phyloP scores from a whole-genome alignment of 2,329 filamentous ascomycete species.

The Akanthomyces uredinophilus region DNA sequence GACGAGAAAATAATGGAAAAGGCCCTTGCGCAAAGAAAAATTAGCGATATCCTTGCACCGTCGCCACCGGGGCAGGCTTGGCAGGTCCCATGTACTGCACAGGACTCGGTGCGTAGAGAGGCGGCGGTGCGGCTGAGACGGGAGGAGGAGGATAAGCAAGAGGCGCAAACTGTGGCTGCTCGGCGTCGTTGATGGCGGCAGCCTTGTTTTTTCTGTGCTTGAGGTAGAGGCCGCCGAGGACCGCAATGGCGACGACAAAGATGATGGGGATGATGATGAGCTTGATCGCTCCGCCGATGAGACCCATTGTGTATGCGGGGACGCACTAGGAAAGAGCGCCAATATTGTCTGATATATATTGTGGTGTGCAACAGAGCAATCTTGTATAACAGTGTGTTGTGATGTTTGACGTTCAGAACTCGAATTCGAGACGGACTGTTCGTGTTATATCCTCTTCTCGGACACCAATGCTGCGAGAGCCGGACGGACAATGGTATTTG shows the following conservation, averaged over 20 bases:
- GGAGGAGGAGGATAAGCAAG: background rate
- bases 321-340: background rate
- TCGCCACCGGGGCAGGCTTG: background rate
- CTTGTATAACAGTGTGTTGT: background rate
- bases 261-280: constrained; percentile 8
- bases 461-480: background rate
- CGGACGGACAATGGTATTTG: too few relatives aligned
- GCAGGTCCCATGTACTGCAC: background rate
- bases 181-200: background rate
- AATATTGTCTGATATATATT: background rate
- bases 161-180: background rate
- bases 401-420: too few relatives aligned
- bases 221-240: background rate
- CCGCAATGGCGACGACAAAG: background rate
- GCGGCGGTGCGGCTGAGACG: background rate
- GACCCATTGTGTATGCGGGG: background rate
- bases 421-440: background rate
- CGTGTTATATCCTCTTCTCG: background rate
- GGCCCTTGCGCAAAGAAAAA: too few relatives aligned
- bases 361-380: background rate
- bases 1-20: background rate
- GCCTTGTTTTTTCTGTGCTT: constrained; percentile 1
- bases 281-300: constrained; percentile 11
- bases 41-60: constrained; percentile 1
- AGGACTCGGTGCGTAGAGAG: constrained; percentile 3